Evolutionary conservation across 768 basidiomycete species (phyloP), one percentile per base, ranked within the genome.

Genomic region (Hygrocybe coccinea): DNA sequence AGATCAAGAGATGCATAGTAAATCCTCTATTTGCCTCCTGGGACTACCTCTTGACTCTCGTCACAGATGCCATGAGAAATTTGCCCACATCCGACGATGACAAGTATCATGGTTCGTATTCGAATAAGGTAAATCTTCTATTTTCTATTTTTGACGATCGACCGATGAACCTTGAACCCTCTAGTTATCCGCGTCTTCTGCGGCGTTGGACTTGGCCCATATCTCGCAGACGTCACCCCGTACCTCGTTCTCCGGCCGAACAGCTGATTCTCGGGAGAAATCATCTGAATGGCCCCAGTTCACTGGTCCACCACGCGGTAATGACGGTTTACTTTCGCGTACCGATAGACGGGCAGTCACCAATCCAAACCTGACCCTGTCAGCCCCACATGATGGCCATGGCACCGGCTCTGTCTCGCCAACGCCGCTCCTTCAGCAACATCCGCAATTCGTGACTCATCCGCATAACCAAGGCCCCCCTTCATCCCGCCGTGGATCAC

Each of bases 211-310:
- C 70, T 80, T 97, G 36, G 94, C 95, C 14, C 91, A 93, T 49
- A 80, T 91, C 34, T 86, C 90, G 3, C 91, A 91, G 67, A 87
- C 87, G 5, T 86, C 89, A 12, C 84, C 87, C 22, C 80, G 84
- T 29, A 72, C 79, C 48, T 82, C 81, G 47, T 83, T 83, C 57
- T 66, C 76, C 29, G 69, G 73, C 57, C 83, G 85, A 43, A 66
- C 71, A 24, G 71, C 80, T 58, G 85, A 87, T 34, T 69, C 76
- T 46, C 76, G 81, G 34, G 86, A 86, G 65, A 87, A 85, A 67
- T 78, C 89, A 8, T 92, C 92, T 1, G 94, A 97, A 68, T 97
- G 95, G 95, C 91, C 94, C 33, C 91, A 93, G 68, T 97, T 93
- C 71, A 76, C 82, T 45, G 81, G 80, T 24, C 77, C 78, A 46